Evolutionary conservation across 169 alveolate genomes (phyloP), one percentile per base, ranked within the genome.

Genomic region (Amoebophrya sp.): DNA sequence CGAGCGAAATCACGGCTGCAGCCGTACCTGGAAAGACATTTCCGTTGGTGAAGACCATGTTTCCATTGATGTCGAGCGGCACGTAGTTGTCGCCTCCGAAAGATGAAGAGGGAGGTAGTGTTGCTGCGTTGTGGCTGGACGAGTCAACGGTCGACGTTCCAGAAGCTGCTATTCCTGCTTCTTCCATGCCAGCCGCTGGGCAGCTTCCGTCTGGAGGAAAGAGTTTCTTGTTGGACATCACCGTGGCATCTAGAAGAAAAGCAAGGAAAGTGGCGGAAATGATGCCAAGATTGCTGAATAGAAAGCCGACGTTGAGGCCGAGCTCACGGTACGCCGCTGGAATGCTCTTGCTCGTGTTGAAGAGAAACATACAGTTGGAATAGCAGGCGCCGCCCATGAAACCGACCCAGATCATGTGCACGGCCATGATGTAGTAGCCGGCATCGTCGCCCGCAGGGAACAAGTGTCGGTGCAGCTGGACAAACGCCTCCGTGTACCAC

Each of bases 341-440:
- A 78, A 90, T 90, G 47, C 36, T 39, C 39, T 29, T 41, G 83
- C 34, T 6, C n/a, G 78, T 34, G 39, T 90, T 53, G 39, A 90
- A 41, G 41, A 41, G 41, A 29, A 6, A 90, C 92, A 90, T 90
- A 38, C 92, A 90, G 41, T 90, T 90, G 41, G 34, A 0, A n/a
- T 90, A 90, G 47, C 83, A 90, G 0, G 78, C 83, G 0, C 92
- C 92, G 3, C 83, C 92, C 92, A 90, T 90, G 18, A 90, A 40
- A 33, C 92, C 92, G 40, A 90, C 40, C 10, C 41, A n/a, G 0
- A 41, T 24, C 33, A 65, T 26, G 83, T 65, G 83, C 83, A 65
- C 36, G 36, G 36, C 83, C 83, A 41, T 41, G 14, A 90, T 41
- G 53, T 89, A 89, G 78, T 41, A n/a, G 26, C 83, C 83, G 33